A percentile compares a stretch with the other conserved stretches of the same genome.
Conservation (phyloP, 208 protist genomes). For the Trypanosoma melophagium region DNA sequence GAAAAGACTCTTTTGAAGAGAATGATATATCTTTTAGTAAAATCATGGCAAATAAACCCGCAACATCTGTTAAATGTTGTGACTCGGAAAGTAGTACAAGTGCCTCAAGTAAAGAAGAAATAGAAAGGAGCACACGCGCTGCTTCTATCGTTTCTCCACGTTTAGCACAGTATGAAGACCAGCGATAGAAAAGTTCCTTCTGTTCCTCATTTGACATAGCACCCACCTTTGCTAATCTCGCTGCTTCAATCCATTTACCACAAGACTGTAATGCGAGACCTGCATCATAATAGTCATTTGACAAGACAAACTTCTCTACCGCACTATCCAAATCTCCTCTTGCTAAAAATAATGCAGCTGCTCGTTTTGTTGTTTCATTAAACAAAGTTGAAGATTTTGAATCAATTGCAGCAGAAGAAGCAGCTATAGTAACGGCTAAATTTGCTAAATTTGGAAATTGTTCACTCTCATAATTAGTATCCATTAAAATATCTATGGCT, state of each 20-base stretch:
- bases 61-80: constrained; percentile 58
- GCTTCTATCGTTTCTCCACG: constrained; percentile 52
- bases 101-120: constrained; percentile 28
- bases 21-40: constrained; percentile 38
- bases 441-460: constrained; percentile 64
- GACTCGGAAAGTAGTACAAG: constrained; percentile 53
- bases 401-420: constrained; percentile 19
- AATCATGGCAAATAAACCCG: constrained; percentile 61
- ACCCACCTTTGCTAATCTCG: constrained; percentile 45
- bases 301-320: constrained; percentile 75
- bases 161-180: constrained; percentile 55
- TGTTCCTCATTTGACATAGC: constrained; percentile 7
- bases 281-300: constrained; percentile 61
- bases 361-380: constrained; percentile 42
- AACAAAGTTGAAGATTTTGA: constrained; percentile 42
- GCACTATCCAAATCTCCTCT: constrained; percentile 63
- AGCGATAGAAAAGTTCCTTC: constrained; percentile 41
- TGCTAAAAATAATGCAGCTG: constrained; percentile 68
- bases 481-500: constrained; percentile 71
- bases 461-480: constrained; percentile 49
- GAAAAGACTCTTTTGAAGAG: constrained; percentile 10
- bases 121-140: constrained; percentile 46
- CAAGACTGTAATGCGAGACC: constrained; percentile 63
- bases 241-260: constrained; percentile 63
- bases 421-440: constrained; percentile 63